Evolutionary conservation across 805 yeast genomes (phyloP).

Genomic region (Blastobotrys parvus): DNA sequence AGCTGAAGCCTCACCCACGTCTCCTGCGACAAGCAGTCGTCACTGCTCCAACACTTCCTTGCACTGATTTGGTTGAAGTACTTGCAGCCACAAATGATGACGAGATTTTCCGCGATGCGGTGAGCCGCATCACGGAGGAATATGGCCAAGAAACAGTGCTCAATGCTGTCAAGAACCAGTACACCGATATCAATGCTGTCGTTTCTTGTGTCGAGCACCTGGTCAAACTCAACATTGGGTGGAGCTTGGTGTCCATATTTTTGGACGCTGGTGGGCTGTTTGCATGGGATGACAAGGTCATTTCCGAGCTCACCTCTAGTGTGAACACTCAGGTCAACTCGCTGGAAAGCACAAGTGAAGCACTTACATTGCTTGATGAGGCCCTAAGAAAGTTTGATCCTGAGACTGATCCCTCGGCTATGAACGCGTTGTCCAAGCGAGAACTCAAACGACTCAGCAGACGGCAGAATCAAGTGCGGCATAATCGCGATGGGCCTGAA

Average conservation of each 20-base stretch:
- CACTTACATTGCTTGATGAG: constrained; percentile 22
- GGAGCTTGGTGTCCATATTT: constrained; percentile 53
- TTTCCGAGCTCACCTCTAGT: constrained; percentile 37
- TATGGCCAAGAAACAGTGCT: constrained; percentile 40
- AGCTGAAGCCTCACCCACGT: constrained; percentile 48
- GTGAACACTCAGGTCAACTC: constrained; percentile 42
- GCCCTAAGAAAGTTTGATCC: constrained; percentile 18
- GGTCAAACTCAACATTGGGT: constrained; percentile 42
- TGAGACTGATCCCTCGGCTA: constrained; percentile 12
- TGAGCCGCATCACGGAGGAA: constrained; percentile 58
- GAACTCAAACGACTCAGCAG: constrained; percentile 20
- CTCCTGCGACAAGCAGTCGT: constrained; percentile 75
- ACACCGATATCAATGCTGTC: constrained; percentile 17
- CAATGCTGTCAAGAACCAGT: constrained; percentile 21
- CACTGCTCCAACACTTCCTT: constrained; percentile 62
- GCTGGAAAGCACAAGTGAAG: constrained; percentile 15
- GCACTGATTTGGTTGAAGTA: constrained; percentile 55
- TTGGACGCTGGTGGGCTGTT: constrained; percentile 70
- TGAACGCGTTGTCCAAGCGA: constrained; percentile 11
- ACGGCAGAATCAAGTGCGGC: constrained; percentile 8
- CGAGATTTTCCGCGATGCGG: constrained; percentile 59
- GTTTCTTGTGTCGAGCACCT: constrained; percentile 35
- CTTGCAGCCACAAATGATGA: constrained; percentile 48
- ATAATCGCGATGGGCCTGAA: constrained; percentile 8
- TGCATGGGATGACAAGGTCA: constrained; percentile 48